Evolutionary conservation across 2,329 filamentous ascomycete genomes (phyloP).

Genomic region (Phyllosticta citrichinensis): DNA sequence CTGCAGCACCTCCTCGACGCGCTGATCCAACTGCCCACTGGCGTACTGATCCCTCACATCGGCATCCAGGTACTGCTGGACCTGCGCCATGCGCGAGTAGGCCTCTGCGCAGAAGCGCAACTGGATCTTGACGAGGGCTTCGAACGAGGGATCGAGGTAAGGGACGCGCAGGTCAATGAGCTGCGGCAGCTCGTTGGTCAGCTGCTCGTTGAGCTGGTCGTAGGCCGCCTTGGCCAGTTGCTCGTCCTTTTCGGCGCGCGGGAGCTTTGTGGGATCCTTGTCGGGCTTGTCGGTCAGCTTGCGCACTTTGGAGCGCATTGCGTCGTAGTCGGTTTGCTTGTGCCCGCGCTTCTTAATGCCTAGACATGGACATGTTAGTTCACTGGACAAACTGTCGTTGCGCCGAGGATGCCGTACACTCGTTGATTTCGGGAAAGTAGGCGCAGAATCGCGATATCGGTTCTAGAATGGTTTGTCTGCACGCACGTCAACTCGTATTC

Average conservation of each 20-base stretch:
- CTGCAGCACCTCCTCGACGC: conserved; percentile 91
- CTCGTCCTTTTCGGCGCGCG: conserved; percentile 89
- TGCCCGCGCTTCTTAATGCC: conserved; percentile 97
- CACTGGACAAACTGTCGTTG: neutral
- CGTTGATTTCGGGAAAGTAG: conserved; percentile 98
- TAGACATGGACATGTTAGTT: conserved; percentile 20
- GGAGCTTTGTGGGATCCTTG: conserved; percentile 94
- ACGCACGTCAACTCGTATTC: conserved; percentile 10
- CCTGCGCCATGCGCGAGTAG: conserved; percentile 95
- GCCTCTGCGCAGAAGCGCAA: conserved; percentile 95
- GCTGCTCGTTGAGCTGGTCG: conserved; percentile 93
- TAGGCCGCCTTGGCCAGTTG: conserved; percentile 90
- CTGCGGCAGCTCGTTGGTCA: conserved; percentile 85
- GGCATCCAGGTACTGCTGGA: conserved; percentile 94
- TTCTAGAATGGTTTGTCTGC: conserved; percentile 80
- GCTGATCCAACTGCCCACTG: conserved; percentile 77
- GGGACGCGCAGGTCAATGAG: conserved; percentile 94
- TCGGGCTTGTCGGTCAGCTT: conserved; percentile 96
- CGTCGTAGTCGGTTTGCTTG: conserved; percentile 97
- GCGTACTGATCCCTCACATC: conserved; percentile 96
- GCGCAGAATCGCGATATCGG: conserved; percentile 93
- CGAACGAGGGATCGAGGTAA: conserved; percentile 93
- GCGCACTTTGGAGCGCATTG: conserved; percentile 91
- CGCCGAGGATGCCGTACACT: conserved; percentile 51
- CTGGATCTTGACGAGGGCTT: conserved; percentile 98